phyloP scores from a whole-genome alignment of 306 rosid genomes.

The Dalbergia cultrata region DNA sequence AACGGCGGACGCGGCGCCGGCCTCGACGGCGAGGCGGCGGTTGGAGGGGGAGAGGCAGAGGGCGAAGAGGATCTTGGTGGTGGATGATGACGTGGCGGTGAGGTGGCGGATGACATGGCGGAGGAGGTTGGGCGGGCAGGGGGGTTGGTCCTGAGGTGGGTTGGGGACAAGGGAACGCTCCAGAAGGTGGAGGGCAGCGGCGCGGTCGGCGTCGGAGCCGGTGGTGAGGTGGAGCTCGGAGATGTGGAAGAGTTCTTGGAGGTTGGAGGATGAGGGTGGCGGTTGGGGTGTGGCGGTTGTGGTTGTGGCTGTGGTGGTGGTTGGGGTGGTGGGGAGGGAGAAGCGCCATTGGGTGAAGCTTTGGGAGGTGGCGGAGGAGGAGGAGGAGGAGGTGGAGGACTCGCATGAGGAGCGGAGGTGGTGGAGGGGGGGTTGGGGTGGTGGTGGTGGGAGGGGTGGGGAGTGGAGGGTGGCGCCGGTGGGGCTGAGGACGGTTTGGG shows the following conservation, averaged over 20 bases:
- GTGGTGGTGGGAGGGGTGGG: constrained; percentile 48
- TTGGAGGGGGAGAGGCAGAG: constrained; percentile 80
- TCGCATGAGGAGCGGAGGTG: constrained; percentile 51
- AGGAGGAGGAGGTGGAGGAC: constrained; percentile 70
- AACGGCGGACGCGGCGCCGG: constrained; percentile 78
- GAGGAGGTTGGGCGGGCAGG: constrained; percentile 79
- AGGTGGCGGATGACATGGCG: constrained; percentile 62
- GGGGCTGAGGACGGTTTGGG: constrained; percentile 85
- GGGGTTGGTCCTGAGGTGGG: constrained; percentile 76
- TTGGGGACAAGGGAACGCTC: constrained; percentile 85
- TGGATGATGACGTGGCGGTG: constrained; percentile 56
- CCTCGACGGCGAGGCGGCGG: constrained; percentile 85
- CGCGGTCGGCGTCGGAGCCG: constrained; percentile 61
- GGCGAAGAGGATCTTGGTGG: constrained; percentile 76
- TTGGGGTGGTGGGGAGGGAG: constrained; percentile 65
- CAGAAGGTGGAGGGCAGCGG: constrained; percentile 72
- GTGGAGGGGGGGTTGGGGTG: neutral
- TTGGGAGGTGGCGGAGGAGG: constrained; percentile 83
- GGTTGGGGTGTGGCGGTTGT: constrained; percentile 32
- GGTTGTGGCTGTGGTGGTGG: constrained; percentile 31
- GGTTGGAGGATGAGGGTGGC: constrained; percentile 44
- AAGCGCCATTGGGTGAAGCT: constrained; percentile 97
- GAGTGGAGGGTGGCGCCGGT: constrained; percentile 59
- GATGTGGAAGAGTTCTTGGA: constrained; percentile 77
- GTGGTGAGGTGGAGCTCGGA: constrained; percentile 75